Conservation (phyloP, 2,329 filamentous ascomycete species). For the Zymoseptoria pseudotritici region DNA sequence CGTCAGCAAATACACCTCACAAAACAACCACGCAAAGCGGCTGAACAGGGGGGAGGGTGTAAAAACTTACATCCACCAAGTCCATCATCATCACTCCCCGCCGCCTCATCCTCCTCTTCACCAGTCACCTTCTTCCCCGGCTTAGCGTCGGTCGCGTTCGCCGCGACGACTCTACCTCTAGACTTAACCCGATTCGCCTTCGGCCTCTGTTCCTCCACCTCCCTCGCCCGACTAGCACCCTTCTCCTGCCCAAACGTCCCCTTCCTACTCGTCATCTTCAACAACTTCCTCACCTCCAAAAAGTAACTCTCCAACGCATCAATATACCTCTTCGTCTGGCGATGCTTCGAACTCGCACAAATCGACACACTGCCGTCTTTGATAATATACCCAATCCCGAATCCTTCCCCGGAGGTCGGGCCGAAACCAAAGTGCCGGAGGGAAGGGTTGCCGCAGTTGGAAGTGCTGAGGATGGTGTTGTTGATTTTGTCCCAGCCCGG, state of each 20-base stretch:
- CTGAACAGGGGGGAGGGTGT: neutral
- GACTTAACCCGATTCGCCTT: conserved; percentile 52
- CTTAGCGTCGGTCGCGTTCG: conserved; percentile 44
- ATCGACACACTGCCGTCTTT: conserved; percentile 88
- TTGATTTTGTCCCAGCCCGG: conserved; percentile 91
- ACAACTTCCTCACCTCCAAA: conserved; percentile 77
- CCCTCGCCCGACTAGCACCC: conserved; percentile 51
- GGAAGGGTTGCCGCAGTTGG: conserved; percentile 96
- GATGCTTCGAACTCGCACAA: conserved; percentile 86
- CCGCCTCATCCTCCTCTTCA: conserved; percentile 56
- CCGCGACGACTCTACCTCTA: conserved; percentile 61
- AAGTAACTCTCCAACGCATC: conserved; percentile 86
- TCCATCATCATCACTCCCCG: conserved; percentile 70
- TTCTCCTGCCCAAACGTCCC: conserved; percentile 44
- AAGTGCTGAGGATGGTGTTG: conserved; percentile 87
- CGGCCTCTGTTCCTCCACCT: conserved; percentile 48
- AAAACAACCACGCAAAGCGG: neutral
- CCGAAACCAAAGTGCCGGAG: conserved; percentile 95
- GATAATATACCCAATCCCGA: conserved; percentile 98
- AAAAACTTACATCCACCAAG: conserved; percentile 82
- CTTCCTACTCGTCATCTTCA: conserved; percentile 60
- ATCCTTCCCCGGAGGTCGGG: conserved; percentile 85
- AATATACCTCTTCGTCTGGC: conserved; percentile 85
- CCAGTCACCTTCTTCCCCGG: neutral
- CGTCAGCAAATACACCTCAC: conserved; percentile 1